Evolutionary conservation across 306 rosid species (phyloP).

Genomic region (Cicer yamashitae): DNA sequence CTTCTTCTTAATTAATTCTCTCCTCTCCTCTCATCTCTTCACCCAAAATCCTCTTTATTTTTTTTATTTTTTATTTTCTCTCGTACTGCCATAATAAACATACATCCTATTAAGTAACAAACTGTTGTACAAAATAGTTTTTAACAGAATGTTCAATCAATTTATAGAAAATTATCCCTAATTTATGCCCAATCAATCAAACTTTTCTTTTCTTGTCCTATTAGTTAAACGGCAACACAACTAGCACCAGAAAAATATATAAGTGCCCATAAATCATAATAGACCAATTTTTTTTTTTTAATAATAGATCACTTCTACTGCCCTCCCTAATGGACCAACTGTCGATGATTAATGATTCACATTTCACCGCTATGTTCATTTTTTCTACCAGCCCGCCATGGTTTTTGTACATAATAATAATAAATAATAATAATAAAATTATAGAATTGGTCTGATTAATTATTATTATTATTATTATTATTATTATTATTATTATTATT

Average conservation of each 20-base stretch:
- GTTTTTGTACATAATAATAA: too few relatives aligned
- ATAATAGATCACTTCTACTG: conserved; percentile 25
- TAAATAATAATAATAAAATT: too few relatives aligned
- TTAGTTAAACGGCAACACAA: not conserved
- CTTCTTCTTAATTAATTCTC: not conserved
- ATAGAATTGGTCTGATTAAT: too few relatives aligned
- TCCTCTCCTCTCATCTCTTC: not conserved
- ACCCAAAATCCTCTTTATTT: not conserved
- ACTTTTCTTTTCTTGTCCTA: conserved; percentile 44
- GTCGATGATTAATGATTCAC: not conserved
- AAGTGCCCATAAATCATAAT: not conserved
- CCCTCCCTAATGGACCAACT: not conserved
- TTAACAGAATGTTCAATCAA: conserved; percentile 22
- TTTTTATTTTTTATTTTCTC: not conserved
- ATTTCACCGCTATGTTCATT: too few relatives aligned
- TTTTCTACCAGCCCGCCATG: too few relatives aligned
- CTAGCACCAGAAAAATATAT: not conserved
- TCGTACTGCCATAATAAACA: too few relatives aligned
- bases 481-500: too few relatives aligned
- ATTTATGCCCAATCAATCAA: conserved; percentile 52
- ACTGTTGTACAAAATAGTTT: conserved; percentile 5
- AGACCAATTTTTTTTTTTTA: not conserved
- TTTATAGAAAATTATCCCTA: conserved; percentile 43
- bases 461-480: too few relatives aligned
- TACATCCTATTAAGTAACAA: not conserved